Conservation (phyloP, 2,329 filamentous ascomycete genomes). For the Sporothrix variecibatus region DNA sequence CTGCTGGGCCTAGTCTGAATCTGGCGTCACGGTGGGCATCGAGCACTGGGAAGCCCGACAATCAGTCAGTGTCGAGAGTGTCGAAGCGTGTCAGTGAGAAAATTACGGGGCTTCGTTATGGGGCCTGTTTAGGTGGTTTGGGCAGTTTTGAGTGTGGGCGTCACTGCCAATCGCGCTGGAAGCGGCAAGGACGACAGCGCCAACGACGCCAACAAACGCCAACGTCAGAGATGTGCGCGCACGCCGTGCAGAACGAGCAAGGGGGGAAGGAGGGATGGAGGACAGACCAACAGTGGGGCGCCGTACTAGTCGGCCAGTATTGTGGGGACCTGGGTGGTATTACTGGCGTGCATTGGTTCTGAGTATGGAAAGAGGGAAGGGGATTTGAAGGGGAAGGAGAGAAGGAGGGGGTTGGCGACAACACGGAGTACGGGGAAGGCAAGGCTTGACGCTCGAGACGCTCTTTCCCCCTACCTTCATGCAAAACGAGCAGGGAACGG, state of each 20-base stretch:
- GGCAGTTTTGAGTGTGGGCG: background rate
- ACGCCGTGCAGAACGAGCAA: background rate
- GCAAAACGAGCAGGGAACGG: constrained; percentile 10
- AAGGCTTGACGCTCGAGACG: background rate
- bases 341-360: constrained; percentile 14
- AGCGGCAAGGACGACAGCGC: constrained; percentile 15
- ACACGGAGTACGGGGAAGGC: constrained; percentile 11
- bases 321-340: constrained; percentile 10
- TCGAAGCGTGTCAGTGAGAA: background rate
- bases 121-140: background rate
- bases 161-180: background rate
- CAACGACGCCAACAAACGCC: constrained; percentile 13
- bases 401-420: constrained; percentile 10
- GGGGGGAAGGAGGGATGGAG: background rate
- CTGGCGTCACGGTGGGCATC: background rate
- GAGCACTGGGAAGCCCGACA: background rate
- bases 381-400: background rate
- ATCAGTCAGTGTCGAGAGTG: constrained; percentile 1
- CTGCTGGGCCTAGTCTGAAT: background rate
- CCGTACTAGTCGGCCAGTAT: constrained; percentile 1
- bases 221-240: constrained; percentile 16
- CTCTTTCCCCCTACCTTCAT: background rate
- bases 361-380: background rate
- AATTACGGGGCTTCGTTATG: background rate
- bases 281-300: constrained; percentile 9